phyloP scores from a whole-genome alignment of 257 asterid species.

The Solanum okadae region DNA sequence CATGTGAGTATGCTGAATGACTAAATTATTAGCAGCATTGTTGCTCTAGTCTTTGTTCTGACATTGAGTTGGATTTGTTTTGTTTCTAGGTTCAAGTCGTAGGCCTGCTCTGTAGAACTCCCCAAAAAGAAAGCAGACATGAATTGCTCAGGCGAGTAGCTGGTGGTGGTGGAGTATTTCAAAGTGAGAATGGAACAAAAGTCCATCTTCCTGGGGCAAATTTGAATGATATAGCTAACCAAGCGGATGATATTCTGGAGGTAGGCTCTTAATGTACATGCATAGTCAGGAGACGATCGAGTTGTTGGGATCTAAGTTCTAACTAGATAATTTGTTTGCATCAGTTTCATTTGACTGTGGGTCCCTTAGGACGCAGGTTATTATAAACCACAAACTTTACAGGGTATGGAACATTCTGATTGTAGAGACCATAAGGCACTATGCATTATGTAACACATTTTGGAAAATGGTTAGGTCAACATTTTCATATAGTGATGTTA shows the following conservation, averaged over 20 bases:
- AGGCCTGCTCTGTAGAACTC: slow-evolving; percentile 95
- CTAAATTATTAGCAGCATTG: not conserved
- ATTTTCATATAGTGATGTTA: not conserved
- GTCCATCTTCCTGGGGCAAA: slow-evolving; percentile 97
- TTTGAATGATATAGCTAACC: slow-evolving; percentile 85
- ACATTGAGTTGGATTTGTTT: slow-evolving; percentile 10
- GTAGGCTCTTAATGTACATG: slow-evolving; percentile 20
- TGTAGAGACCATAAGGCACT: not conserved
- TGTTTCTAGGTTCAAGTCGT: slow-evolving; percentile 79
- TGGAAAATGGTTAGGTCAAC: not conserved
- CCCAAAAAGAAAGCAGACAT: slow-evolving; percentile 82
- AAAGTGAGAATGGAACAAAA: slow-evolving; percentile 70
- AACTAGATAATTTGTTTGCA: not conserved
- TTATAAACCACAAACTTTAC: not conserved
- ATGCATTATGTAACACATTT: not conserved
- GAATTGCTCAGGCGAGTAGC: slow-evolving; percentile 93
- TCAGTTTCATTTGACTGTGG: not conserved
- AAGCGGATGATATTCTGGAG: slow-evolving; percentile 97
- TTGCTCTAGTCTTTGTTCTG: not conserved
- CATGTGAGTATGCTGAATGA: slow-evolving; percentile 51
- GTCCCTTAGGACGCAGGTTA: not conserved
- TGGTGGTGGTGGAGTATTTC: slow-evolving; percentile 91
- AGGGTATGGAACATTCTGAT: not conserved
- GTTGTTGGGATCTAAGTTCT: not conserved
- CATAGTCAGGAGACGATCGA: not conserved